These are phyloP conservation scores for Rubia balearica DNA, from an alignment of 305 asterid species.

Conservation along the genomic window DNA sequence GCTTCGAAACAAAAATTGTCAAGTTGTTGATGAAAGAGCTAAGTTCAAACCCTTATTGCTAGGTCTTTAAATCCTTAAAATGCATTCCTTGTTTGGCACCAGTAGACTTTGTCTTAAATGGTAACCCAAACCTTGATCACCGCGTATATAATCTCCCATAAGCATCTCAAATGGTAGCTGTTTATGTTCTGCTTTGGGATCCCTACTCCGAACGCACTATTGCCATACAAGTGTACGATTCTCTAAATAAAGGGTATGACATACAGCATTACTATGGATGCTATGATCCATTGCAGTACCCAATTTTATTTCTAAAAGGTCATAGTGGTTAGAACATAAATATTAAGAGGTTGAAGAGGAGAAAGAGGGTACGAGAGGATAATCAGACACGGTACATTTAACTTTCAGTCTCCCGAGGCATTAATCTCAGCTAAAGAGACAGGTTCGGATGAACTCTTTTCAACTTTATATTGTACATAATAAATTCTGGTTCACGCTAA, in stretches of 20 bases:
- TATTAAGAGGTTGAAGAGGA: too few relatives aligned
- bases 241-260: not conserved
- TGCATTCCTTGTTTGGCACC: not conserved
- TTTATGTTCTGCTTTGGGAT: not conserved
- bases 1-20: too few relatives aligned
- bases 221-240: not conserved
- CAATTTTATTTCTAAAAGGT: constrained; percentile 1
- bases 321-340: constrained; percentile 6
- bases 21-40: too few relatives aligned
- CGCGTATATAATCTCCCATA: not conserved
- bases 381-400: not conserved
- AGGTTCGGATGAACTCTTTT: too few relatives aligned
- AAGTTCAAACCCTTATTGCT: too few relatives aligned
- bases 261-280: constrained; percentile 5
- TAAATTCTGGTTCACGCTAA: too few relatives aligned
- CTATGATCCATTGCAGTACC: constrained; percentile 19
- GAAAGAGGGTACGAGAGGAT: not conserved
- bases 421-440: too few relatives aligned
- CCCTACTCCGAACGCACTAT: not conserved
- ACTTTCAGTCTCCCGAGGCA: too few relatives aligned
- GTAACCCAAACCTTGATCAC: not conserved
- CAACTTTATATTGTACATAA: too few relatives aligned
- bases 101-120: not conserved
- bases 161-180: not conserved
- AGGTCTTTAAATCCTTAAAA: too few relatives aligned